Conservation (phyloP, 1,139 yeast species). For the Wickerhamiella pararugosa region DNA sequence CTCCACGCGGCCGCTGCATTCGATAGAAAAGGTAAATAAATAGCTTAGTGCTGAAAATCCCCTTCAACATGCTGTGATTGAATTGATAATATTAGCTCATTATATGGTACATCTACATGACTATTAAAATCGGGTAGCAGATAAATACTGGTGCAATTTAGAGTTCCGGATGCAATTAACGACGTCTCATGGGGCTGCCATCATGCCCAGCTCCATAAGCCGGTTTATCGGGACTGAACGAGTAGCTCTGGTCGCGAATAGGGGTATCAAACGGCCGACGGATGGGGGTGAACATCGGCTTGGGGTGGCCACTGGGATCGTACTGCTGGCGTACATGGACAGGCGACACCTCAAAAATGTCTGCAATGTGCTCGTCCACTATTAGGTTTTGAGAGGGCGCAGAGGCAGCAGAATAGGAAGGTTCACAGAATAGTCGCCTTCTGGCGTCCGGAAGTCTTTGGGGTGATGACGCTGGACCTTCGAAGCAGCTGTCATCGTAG, state of each 20-base stretch:
- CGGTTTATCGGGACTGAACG: constrained; percentile 16
- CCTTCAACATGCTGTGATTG: neutral
- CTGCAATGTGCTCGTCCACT: constrained; percentile 9
- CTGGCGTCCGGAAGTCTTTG: too few species aligned
- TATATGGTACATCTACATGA: neutral
- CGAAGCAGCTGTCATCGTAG: neutral
- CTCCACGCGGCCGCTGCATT: constrained; percentile 17
- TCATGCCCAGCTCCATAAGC: neutral
- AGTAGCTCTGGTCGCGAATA: constrained; percentile 16
- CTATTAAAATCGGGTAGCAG: neutral
- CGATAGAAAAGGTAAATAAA: constrained; percentile 9
- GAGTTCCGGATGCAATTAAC: too few species aligned
- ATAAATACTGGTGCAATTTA: neutral
- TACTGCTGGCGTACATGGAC: constrained; percentile 6
- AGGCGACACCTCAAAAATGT: too few species aligned
- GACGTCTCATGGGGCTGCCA: too few species aligned
- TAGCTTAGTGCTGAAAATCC: neutral
- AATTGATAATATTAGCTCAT: neutral
- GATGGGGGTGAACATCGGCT: constrained; percentile 14
- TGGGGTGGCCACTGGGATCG: neutral
- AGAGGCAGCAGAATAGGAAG: neutral
- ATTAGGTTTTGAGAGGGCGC: constrained; percentile 19
- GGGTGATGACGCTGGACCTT: too few species aligned
- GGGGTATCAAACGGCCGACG: constrained; percentile 18
- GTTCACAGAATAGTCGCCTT: too few species aligned